Evolutionary conservation across 1,139 yeast genomes (phyloP), one percentile per base, ranked within the genome.

Genomic region (Saccharomyces pastorianus): DNA sequence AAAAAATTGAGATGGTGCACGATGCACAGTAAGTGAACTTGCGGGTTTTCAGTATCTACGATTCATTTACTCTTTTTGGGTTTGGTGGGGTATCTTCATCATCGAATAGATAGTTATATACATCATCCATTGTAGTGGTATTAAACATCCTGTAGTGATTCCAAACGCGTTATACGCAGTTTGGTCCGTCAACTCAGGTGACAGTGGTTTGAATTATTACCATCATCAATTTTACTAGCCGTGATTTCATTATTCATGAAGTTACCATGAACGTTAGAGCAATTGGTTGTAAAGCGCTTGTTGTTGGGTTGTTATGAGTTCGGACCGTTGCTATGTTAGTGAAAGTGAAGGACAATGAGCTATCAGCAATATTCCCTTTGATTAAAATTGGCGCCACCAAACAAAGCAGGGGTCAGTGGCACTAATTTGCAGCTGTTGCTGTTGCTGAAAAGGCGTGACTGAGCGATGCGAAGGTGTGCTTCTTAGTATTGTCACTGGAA

Each of bases 41-140:
- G 38, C 6, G n/a, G 4, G 13, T 32, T 32, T 32, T 13, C 17
- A n/a, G 13, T 3, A 4, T 9, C 6, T 5, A 38, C 11, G 9
- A 9, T 38, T 11, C n/a, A 7, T 32, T 32, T 8, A 9, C 11
- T 28, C 11, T 8, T 9, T 31, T 31, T 31, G 8, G 38, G n/a
- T 46, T 53, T 2, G 55, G 55, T 29, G 55, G 48, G 6, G 54
- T 50, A 27, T 49, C 58, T 29, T 57, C 61, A 52, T 56, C 62
- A 52, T 61, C 64, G 49, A 62, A 66, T 52, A 59, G 50, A 50
- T 59, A 62, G 46, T 60, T 63, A 55, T 61, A 60, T 31, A 63
- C 64, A 54, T 61, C 65, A 55, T 64, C 66, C 64, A 65, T 63
- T 13, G 64, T 65, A 6, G 65, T 63, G 4, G 64, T 64, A 47